A percentile compares a stretch with the other conserved stretches of the same genome.
Conservation (phyloP, 805 yeast genomes). For the Komagataella mondaviorum region DNA sequence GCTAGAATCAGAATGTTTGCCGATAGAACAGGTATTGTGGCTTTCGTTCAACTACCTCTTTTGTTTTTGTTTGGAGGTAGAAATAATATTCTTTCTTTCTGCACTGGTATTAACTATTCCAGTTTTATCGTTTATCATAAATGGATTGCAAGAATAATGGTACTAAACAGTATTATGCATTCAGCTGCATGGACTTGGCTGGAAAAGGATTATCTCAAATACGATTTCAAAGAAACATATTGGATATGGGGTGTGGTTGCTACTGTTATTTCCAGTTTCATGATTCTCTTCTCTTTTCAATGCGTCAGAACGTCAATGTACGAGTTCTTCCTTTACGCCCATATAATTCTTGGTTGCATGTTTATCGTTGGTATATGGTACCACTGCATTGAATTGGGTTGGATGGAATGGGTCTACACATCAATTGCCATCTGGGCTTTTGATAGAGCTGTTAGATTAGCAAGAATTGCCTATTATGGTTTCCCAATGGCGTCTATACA, state of each 20-base stretch:
- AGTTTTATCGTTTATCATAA: constrained; percentile 46
- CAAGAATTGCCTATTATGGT: constrained; percentile 22
- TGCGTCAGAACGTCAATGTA: constrained; percentile 38
- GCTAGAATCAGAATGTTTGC: constrained; percentile 23
- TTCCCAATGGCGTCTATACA: constrained; percentile 22
- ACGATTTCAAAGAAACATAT: constrained; percentile 7
- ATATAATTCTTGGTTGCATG: constrained; percentile 38
- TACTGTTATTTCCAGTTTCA: constrained; percentile 24
- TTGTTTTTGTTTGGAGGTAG: constrained; percentile 47
- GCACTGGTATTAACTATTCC: constrained; percentile 43
- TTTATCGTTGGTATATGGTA: constrained; percentile 43
- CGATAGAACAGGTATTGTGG: constrained; percentile 39
- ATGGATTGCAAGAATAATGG: constrained; percentile 34
- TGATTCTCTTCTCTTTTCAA: constrained; percentile 35
- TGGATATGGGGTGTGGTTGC: constrained; percentile 22
- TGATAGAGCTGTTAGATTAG: constrained; percentile 35
- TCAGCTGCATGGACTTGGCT: constrained; percentile 14
- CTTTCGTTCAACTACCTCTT: constrained; percentile 34
- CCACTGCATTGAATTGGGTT: constrained; percentile 32
- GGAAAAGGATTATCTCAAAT: constrained; percentile 11
- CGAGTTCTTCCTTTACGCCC: constrained; percentile 47
- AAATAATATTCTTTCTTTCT: constrained; percentile 45
- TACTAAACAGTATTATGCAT: constrained; percentile 31
- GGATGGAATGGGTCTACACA: constrained; percentile 21
- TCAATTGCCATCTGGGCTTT: constrained; percentile 33